Evolutionary conservation across 345 rosid genomes (phyloP).

Genomic region (Hirschfeldia incana): DNA sequence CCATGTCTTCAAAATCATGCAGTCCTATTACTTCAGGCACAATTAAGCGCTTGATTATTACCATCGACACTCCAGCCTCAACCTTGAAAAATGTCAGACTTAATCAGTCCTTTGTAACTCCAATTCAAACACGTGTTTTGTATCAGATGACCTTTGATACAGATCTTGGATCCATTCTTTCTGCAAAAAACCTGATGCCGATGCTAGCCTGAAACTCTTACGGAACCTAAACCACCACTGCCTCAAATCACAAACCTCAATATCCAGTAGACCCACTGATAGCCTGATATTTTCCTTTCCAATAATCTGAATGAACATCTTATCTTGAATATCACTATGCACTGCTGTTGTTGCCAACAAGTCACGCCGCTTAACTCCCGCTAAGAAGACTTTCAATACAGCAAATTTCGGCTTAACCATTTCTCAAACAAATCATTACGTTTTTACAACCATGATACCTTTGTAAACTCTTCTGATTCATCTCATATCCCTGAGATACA

Average conservation of each 20-base stretch:
- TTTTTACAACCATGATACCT: not conserved
- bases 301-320: not conserved
- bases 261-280: not conserved
- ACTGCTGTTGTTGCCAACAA: not conserved
- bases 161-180: not conserved
- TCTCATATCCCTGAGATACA: not conserved
- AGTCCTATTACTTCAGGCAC: not conserved
- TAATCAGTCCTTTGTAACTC: not conserved
- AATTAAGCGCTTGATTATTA: not conserved
- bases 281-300: not conserved
- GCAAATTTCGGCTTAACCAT: not conserved
- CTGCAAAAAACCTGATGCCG: not conserved
- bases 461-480: not conserved
- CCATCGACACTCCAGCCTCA: not conserved
- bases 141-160: not conserved
- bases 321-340: not conserved
- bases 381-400: not conserved
- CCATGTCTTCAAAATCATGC: not conserved
- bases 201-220: not conserved
- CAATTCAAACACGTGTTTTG: not conserved
- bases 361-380: not conserved
- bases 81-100: not conserved
- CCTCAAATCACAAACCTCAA: not conserved
- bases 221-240: not conserved
- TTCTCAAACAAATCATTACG: not conserved